A percentile compares a stretch with the other conserved stretches of the same genome.
These are phyloP conservation scores for Talaromyces sp. DNA, from an alignment of 2,329 filamentous ascomycete species.

Conservation along the genomic window DNA sequence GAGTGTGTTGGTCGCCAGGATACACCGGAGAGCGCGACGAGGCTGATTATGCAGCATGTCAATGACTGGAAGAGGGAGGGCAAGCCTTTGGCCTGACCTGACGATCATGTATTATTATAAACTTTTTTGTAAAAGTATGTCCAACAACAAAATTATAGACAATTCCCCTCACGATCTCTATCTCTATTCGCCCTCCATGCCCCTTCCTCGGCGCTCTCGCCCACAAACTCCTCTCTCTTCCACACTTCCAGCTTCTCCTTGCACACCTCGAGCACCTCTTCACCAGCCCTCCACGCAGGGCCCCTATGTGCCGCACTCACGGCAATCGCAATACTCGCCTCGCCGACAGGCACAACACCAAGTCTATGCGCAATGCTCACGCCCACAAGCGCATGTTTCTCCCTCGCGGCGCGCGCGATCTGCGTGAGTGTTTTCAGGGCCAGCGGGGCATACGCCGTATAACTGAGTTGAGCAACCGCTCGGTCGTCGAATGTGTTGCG, in stretches of 20 bases:
- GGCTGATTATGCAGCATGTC: conserved; percentile 81
- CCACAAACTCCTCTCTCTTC: conserved; percentile 86
- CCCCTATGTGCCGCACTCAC: conserved; percentile 78
- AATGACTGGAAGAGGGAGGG: conserved; percentile 63
- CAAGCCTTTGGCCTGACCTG: conserved; percentile 44
- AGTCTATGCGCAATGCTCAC: conserved; percentile 81
- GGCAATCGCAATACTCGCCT: conserved; percentile 88
- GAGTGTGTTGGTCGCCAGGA: conserved; percentile 95
- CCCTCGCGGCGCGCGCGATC: conserved; percentile 45
- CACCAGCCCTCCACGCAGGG: conserved; percentile 80
- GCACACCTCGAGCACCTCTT: conserved; percentile 81
- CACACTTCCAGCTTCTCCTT: conserved; percentile 90
- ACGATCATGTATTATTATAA: background rate
- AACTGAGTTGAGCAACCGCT: conserved; percentile 41
- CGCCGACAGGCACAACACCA: conserved; percentile 79
- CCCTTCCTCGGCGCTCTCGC: conserved; percentile 58
- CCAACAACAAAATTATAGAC: background rate
- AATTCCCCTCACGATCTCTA: conserved; percentile 50
- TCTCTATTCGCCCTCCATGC: conserved; percentile 88
- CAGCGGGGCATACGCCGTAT: conserved; percentile 40
- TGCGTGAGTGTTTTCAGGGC: conserved; percentile 36
- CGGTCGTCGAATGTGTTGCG: conserved; percentile 39
- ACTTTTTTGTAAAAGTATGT: background rate
- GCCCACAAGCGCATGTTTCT: conserved; percentile 60
- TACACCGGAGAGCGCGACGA: conserved; percentile 78